Evolutionary conservation across 768 basidiomycete species (phyloP).

Genomic region (Lactarius tabidus): DNA sequence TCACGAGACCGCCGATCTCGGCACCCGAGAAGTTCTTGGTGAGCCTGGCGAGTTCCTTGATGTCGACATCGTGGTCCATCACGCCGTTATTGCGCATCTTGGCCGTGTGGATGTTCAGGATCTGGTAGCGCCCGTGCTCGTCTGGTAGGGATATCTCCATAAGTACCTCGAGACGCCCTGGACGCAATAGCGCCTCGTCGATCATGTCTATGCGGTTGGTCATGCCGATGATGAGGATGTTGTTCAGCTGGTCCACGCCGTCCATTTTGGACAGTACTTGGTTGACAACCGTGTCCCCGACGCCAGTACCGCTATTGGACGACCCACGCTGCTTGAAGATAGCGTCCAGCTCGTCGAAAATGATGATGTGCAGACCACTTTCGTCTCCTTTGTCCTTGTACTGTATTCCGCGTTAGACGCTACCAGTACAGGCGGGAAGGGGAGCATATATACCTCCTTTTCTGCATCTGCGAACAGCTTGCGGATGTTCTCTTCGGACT

Average conservation of each 20-base stretch:
- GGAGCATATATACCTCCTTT: slow-evolving; percentile 64
- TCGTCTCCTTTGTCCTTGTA: slow-evolving; percentile 98
- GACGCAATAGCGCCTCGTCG: slow-evolving; percentile 94
- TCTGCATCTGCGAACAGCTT: slow-evolving; percentile 98
- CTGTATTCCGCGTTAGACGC: slow-evolving; percentile 37
- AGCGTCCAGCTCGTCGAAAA: slow-evolving; percentile 98
- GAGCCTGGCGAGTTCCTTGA: slow-evolving; percentile 69
- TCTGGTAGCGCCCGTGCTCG: slow-evolving; percentile 87
- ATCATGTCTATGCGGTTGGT: slow-evolving; percentile 99
- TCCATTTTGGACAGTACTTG: slow-evolving; percentile 99
- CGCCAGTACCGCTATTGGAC: slow-evolving; percentile 86
- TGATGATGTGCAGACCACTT: slow-evolving; percentile 97
- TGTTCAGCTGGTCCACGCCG: slow-evolving; percentile 97
- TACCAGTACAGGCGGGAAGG: background rate
- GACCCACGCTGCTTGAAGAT: slow-evolving; percentile 99
- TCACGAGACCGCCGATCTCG: slow-evolving; percentile 92
- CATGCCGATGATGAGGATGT: slow-evolving; percentile 99
- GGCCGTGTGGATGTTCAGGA: slow-evolving; percentile 89
- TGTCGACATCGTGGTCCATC: slow-evolving; percentile 82
- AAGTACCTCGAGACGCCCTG: slow-evolving; percentile 97
- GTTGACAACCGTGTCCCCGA: slow-evolving; percentile 98
- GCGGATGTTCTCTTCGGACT: slow-evolving; percentile 95
- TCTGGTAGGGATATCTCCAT: slow-evolving; percentile 99
- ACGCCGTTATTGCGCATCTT: slow-evolving; percentile 93
- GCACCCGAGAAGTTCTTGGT: slow-evolving; percentile 99